Evolutionary conservation across 805 yeast species (phyloP).

Genomic region (Starmerella scarabaei): DNA sequence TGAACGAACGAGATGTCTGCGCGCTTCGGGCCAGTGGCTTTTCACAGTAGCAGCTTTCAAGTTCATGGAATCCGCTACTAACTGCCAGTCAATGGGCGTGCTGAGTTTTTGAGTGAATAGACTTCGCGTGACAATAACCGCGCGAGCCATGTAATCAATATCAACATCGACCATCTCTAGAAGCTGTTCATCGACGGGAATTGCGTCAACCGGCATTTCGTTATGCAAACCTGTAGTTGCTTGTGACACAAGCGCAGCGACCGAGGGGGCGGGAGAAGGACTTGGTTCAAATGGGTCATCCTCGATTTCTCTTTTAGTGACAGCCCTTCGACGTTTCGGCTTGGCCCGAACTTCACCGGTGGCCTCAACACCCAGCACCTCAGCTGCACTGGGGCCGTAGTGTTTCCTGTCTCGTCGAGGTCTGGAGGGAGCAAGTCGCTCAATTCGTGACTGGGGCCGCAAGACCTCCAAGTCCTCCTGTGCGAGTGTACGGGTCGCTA

Average conservation of each 20-base stretch:
- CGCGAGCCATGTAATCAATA: constrained; percentile 5
- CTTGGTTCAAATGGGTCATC: no score
- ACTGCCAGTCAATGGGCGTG: constrained; percentile 52
- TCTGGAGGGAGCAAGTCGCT: not conserved
- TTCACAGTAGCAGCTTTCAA: constrained; percentile 29
- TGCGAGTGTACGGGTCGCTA: constrained; percentile 1
- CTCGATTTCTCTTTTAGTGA: not conserved
- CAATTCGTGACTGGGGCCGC: constrained; percentile 1
- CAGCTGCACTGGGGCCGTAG: constrained; percentile 19
- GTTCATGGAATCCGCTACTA: constrained; percentile 40
- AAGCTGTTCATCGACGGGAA: not conserved
- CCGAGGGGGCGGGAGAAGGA: not conserved
- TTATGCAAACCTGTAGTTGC: not conserved
- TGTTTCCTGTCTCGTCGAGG: not conserved
- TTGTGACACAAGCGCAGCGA: not conserved
- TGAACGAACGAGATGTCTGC: constrained; percentile 46
- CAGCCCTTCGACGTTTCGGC: not conserved
- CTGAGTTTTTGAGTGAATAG: constrained; percentile 41
- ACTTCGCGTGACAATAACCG: constrained; percentile 35
- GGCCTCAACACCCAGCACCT: constrained; percentile 7
- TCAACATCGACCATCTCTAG: not conserved
- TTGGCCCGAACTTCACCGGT: not conserved
- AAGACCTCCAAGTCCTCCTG: constrained; percentile 8
- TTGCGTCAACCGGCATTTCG: not conserved
- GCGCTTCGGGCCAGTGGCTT: constrained; percentile 58